These are phyloP conservation scores for Globisporangium heterothallicum DNA, from an alignment of 352 stramenopile genomes.

Conservation along the genomic window DNA sequence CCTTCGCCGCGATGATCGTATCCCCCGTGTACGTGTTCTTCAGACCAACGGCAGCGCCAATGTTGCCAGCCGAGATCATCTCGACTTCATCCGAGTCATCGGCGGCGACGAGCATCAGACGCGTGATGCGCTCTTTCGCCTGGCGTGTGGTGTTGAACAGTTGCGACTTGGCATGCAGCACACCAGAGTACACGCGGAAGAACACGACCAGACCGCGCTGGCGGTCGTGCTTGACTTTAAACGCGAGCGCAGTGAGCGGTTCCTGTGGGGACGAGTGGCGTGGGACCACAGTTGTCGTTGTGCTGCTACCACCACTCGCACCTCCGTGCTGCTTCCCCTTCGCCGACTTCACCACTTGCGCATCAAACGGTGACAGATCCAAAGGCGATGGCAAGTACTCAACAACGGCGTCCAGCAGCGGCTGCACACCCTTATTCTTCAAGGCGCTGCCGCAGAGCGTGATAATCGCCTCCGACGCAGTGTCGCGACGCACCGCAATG, in stretches of 20 bases:
- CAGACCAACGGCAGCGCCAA: conserved; percentile 89
- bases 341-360: conserved; percentile 26
- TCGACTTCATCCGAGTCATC: conserved; percentile 88
- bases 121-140: conserved; percentile 54
- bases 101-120: conserved; percentile 87
- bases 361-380: conserved; percentile 75
- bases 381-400: conserved; percentile 96
- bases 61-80: conserved; percentile 82
- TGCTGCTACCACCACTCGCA: background rate
- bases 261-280: conserved; percentile 36
- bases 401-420: conserved; percentile 96
- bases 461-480: conserved; percentile 38
- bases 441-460: conserved; percentile 61
- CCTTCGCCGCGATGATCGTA: conserved; percentile 85
- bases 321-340: conserved; percentile 33
- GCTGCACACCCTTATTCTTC: conserved; percentile 92
- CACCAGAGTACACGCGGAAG: conserved; percentile 92
- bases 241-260: conserved; percentile 52
- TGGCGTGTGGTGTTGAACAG: conserved; percentile 72
- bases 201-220: conserved; percentile 84
- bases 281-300: conserved; percentile 18
- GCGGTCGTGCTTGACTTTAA: conserved; percentile 78
- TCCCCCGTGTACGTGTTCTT: conserved; percentile 92
- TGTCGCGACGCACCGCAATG: conserved; percentile 48
- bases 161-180: conserved; percentile 72